These are phyloP conservation scores for Wickerhamomyces strasburgensis DNA, from an alignment of 805 yeast species.

Conservation along the genomic window DNA sequence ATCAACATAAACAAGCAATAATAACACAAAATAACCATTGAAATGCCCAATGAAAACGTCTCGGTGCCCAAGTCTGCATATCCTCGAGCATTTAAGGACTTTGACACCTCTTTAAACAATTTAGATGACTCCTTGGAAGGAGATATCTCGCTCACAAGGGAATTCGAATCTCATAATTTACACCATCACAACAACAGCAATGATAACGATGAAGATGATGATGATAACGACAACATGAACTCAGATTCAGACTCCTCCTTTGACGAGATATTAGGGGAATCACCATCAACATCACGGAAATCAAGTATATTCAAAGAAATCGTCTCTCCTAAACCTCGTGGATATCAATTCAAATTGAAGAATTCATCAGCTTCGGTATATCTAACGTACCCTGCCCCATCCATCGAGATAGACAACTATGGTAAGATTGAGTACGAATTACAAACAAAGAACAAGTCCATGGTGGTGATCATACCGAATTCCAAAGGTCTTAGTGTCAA, in stretches of 20 bases:
- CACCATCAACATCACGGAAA: constrained; percentile 13
- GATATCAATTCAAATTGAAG: constrained; percentile 20
- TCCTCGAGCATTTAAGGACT: constrained; percentile 16
- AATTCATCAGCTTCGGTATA: constrained; percentile 15
- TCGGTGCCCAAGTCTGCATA: constrained; percentile 21
- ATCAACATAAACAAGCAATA: too few species aligned
- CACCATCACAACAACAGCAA: not conserved
- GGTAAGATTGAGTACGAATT: constrained; percentile 23
- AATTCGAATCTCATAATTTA: not conserved
- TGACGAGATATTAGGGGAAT: constrained; percentile 15
- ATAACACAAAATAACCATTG: too few species aligned
- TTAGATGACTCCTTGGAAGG: constrained; percentile 23
- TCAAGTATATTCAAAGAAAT: constrained; percentile 16
- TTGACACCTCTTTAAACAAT: constrained; percentile 16
- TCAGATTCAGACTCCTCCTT: constrained; percentile 14
- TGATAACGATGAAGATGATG: constrained; percentile 1
- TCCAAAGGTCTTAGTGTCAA: constrained; percentile 21
- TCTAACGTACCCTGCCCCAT: constrained; percentile 20
- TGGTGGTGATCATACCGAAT: constrained; percentile 24
- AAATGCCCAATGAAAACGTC: constrained; percentile 3
- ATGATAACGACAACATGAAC: too few species aligned
- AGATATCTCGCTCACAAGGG: constrained; percentile 19
- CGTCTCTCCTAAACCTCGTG: constrained; percentile 16
- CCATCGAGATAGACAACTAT: constrained; percentile 19
- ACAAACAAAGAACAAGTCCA: constrained; percentile 21